phyloP scores from a whole-genome alignment of 1,139 yeast genomes.

The Kurtzmaniella quercitrusa region DNA sequence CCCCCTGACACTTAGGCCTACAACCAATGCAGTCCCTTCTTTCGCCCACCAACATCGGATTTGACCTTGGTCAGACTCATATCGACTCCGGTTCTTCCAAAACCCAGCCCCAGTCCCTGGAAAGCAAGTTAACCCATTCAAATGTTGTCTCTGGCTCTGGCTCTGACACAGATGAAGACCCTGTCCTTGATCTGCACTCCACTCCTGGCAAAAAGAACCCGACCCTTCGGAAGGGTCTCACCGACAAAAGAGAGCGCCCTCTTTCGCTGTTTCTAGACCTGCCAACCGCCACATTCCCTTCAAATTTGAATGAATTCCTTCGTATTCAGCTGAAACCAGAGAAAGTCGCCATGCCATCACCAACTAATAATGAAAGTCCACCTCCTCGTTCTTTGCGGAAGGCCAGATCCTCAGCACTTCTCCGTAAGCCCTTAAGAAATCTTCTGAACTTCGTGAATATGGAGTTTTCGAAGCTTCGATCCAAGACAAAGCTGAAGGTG shows the following conservation, averaged over 20 bases:
- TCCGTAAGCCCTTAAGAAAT: conserved; percentile 21
- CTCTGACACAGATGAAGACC: conserved; percentile 1
- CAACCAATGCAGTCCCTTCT: not conserved
- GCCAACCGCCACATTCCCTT: conserved; percentile 6
- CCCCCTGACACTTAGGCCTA: too few relatives aligned
- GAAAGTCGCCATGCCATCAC: not conserved
- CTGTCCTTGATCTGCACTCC: not conserved
- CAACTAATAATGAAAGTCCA: not conserved
- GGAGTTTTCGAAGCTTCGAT: not conserved
- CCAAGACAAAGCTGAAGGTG: not conserved
- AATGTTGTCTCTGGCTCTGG: not conserved
- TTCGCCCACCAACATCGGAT: not conserved
- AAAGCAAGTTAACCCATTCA: not conserved
- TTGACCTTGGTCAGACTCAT: not conserved
- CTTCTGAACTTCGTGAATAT: conserved; percentile 5
- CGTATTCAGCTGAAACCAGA: conserved; percentile 3
- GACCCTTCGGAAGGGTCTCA: not conserved
- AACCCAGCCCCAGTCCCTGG: not conserved
- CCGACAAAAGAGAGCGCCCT: conserved; percentile 6
- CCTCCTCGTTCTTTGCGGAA: not conserved
- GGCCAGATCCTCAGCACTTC: conserved; percentile 15
- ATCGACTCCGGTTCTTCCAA: not conserved
- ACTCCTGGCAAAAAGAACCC: not conserved
- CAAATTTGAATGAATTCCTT: conserved; percentile 4
- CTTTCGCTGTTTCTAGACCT: conserved; percentile 6